Percentiles rank a stretch among this genome's conserved stretches.
Evolutionary conservation across 2,329 filamentous ascomycete genomes (phyloP).

Genomic region (Monosporascus sp.): DNA sequence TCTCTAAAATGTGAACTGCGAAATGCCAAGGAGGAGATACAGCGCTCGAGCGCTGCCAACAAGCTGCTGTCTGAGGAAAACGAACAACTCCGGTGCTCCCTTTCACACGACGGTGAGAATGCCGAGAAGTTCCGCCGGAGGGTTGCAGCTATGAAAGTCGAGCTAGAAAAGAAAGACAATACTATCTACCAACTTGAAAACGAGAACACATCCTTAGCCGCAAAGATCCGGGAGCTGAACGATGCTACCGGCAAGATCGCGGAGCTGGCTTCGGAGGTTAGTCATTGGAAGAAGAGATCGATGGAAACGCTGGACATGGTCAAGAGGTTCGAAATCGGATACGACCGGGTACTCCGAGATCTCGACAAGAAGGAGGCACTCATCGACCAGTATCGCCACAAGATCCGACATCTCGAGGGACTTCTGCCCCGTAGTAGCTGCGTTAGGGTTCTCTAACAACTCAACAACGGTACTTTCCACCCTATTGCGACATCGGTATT

Average conservation of each 20-base stretch:
- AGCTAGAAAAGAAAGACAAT: constrained; percentile 12
- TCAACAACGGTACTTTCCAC: no score
- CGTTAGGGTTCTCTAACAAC: background rate
- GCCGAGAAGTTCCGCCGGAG: constrained; percentile 12
- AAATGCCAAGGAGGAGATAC: constrained; percentile 9
- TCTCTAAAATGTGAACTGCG: constrained; percentile 16
- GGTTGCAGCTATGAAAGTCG: constrained; percentile 12
- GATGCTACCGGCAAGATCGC: background rate
- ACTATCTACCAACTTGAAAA: constrained; percentile 9
- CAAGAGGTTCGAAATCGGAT: constrained; percentile 6
- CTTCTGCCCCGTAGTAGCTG: background rate
- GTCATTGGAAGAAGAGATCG: background rate
- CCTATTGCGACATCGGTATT: background rate
- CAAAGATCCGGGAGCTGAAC: constrained; percentile 15
- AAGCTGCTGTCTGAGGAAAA: constrained; percentile 11
- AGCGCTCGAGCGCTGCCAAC: constrained; percentile 8
- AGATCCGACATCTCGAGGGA: background rate
- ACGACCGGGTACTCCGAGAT: constrained; percentile 2
- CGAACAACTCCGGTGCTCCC: constrained; percentile 7
- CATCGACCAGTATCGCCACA: background rate
- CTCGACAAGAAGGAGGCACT: background rate
- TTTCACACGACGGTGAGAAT: constrained; percentile 10
- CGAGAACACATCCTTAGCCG: constrained; percentile 9
- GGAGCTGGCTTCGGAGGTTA: constrained; percentile 1
- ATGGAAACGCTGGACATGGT: constrained; percentile 4